phyloP scores from a whole-genome alignment of 1,139 yeast genomes.

The Nematodospora anomalae region DNA sequence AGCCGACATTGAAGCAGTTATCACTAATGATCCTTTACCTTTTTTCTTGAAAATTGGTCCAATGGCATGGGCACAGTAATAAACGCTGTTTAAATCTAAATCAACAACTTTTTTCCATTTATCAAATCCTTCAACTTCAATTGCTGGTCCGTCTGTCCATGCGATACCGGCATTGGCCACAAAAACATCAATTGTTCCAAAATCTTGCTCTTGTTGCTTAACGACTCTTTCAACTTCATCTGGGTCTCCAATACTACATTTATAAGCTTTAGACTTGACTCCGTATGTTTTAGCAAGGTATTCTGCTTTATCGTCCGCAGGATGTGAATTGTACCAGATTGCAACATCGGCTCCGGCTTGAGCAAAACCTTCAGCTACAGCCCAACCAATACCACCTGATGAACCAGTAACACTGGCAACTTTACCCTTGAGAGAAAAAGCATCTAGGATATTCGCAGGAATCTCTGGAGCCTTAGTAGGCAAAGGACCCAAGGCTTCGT shows the following conservation, averaged over 20 bases:
- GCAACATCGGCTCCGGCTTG: constrained; percentile 49
- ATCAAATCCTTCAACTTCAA: constrained; percentile 42
- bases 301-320: constrained; percentile 26
- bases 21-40: constrained; percentile 31
- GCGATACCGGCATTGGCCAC: constrained; percentile 59
- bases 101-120: constrained; percentile 50
- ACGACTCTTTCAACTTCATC: constrained; percentile 38
- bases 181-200: constrained; percentile 48
- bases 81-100: constrained; percentile 49
- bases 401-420: constrained; percentile 47
- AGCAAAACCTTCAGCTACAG: constrained; percentile 45
- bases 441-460: constrained; percentile 33
- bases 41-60: constrained; percentile 46
- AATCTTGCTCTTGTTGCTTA: constrained; percentile 31
- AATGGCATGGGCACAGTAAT: constrained; percentile 44
- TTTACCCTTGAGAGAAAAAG: constrained; percentile 38
- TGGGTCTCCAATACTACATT: constrained; percentile 43
- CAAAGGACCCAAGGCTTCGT: constrained; percentile 40
- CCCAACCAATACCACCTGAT: constrained; percentile 46
- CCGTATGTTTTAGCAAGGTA: constrained; percentile 28
- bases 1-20: constrained; percentile 40
- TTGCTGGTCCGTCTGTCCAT: constrained; percentile 36
- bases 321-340: constrained; percentile 42
- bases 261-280: constrained; percentile 32
- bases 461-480: constrained; percentile 41